Evolutionary conservation across 1,284 basidiomycete genomes (phyloP), one percentile per base, ranked within the genome.

Genomic region (Xerocomus amazonicus): DNA sequence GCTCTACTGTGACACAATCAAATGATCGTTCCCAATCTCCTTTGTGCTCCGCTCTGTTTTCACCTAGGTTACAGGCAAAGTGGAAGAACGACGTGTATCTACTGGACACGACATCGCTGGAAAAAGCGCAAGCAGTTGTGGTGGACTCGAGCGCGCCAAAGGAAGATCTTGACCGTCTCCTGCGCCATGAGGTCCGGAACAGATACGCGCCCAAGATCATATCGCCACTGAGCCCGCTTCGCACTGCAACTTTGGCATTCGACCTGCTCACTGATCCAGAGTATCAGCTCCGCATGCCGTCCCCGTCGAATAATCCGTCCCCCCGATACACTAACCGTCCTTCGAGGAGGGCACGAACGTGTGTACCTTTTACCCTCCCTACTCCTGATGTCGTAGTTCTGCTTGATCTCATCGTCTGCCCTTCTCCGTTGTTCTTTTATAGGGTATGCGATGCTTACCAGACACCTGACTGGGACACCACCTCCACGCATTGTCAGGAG

Each of bases 141-240:
- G 16, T 43, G 9, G 27, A 37, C 46, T 16, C 31, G 32, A 41
- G 16, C 36, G 3, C 47, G 13, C 53, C 66, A 10, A 55, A 19
- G 45, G 47, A 53, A 29, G 60, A 58, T 23, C 61, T 69, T 39
- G 35, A 47, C 38, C 60, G 62, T 26, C 51, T 66, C 12, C 42
- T 69, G 39, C 59, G 53, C 28, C 58, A 67, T 40, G 54, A 56
- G 3, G 32, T 40, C 32, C 45, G 53, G 35, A 69, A 66, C 40
- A 65, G 56, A 38, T 19, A 64, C 36, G 50, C 67, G 14, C 47
- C 67, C 0, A 68, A 54, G 54, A 32, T 69, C 27, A 35, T 64
- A 45, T 69, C 67, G 43, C 64, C 64, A 23, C 28, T 66, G 49
- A 68, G 41, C 46, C 64, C 67, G 37, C 64, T 66, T 34, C 66